These are phyloP conservation scores for Penicillium vulpinum DNA, from an alignment of 2,329 filamentous ascomycete genomes.

Conservation along the genomic window DNA sequence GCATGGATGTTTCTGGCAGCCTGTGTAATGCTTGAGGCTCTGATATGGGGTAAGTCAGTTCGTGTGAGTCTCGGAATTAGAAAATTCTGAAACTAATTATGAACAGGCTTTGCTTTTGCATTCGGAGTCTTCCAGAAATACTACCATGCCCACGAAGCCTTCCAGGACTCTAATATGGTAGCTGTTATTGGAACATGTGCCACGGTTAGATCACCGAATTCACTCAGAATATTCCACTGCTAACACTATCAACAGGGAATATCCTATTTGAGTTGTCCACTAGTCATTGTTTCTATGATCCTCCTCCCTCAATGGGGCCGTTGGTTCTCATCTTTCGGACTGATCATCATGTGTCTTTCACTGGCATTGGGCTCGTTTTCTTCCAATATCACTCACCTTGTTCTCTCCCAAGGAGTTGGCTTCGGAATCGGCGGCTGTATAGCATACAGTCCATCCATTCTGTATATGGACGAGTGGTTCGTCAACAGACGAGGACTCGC, in stretches of 20 bases:
- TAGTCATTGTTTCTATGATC: slow-evolving; percentile 23
- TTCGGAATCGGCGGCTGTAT: slow-evolving; percentile 51
- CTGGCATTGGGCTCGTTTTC: slow-evolving; percentile 29
- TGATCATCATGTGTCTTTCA: slow-evolving; percentile 26
- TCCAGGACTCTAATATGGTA: slow-evolving; percentile 26
- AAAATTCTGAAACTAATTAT: not conserved
- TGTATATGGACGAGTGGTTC: slow-evolving; percentile 55
- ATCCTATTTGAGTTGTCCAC: slow-evolving; percentile 27
- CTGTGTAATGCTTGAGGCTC: slow-evolving; percentile 54
- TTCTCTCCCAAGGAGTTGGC: slow-evolving; percentile 29
- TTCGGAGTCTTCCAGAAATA: slow-evolving; percentile 39
- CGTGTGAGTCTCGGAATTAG: no score
- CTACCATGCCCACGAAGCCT: slow-evolving; percentile 29
- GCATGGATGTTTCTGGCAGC: slow-evolving; percentile 52
- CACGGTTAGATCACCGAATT: slow-evolving; percentile 14
- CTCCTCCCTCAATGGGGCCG: slow-evolving; percentile 20
- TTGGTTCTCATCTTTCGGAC: slow-evolving; percentile 23
- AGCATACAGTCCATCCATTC: slow-evolving; percentile 49
- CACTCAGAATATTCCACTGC: not conserved
- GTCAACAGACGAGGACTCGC: slow-evolving; percentile 48
- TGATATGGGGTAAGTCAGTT: slow-evolving; percentile 53
- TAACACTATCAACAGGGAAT: slow-evolving; percentile 17
- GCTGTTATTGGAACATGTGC: slow-evolving; percentile 38
- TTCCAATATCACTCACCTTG: slow-evolving; percentile 23
- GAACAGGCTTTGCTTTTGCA: slow-evolving; percentile 23